Evolutionary conservation across 495 filamentous ascomycete genomes (phyloP).

Genomic region (Annulohypoxylon bovei): DNA sequence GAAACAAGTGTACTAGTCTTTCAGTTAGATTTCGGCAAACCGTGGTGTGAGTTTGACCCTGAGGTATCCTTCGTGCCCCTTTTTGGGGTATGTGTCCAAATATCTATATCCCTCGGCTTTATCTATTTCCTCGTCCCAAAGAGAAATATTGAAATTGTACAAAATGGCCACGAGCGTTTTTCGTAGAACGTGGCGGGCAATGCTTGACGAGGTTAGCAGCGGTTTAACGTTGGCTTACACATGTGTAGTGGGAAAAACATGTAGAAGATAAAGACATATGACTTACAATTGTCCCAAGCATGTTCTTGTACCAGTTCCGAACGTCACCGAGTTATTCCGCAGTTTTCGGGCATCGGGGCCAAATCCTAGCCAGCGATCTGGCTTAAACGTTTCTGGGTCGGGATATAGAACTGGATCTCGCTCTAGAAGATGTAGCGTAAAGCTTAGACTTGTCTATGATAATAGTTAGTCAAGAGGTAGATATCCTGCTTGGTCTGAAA

Average conservation of each 20-base stretch:
- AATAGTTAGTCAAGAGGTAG: background rate
- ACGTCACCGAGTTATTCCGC: slow-evolving; percentile 5
- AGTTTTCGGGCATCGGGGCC: slow-evolving; percentile 1
- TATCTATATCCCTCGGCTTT: background rate
- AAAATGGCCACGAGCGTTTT: background rate
- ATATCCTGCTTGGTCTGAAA: background rate
- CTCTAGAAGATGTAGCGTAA: background rate
- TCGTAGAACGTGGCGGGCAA: background rate
- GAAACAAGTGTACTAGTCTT: background rate
- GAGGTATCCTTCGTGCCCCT: slow-evolving; percentile 3
- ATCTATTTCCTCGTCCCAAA: background rate
- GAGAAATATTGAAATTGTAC: slow-evolving; percentile 1
- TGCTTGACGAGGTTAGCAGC: background rate
- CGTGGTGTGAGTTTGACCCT: slow-evolving; percentile 1
- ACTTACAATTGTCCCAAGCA: slow-evolving; percentile 6
- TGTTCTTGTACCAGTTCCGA: background rate
- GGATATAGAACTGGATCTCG: background rate
- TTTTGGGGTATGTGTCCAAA: background rate
- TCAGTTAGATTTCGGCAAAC: background rate
- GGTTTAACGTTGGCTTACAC: background rate
- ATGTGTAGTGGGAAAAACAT: background rate
- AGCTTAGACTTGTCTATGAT: background rate
- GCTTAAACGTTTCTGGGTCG: background rate
- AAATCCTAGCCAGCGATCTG: background rate
- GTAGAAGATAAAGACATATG: background rate